Percentiles rank a stretch among this genome's conserved stretches.
These are phyloP conservation scores for Vitis hybrid DNA, from an alignment of 177 flowering plant genomes.

Conservation along the genomic window DNA sequence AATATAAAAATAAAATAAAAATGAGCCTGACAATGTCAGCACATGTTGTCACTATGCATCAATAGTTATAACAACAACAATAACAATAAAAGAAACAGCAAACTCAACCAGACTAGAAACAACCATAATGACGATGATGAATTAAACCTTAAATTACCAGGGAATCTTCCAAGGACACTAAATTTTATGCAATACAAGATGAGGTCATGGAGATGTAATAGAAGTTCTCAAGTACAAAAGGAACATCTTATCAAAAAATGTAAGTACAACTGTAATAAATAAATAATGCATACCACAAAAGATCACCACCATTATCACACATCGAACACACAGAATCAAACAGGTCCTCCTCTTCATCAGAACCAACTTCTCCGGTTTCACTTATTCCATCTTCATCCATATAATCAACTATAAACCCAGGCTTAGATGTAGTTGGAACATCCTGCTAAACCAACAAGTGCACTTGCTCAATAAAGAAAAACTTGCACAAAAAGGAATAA, in stretches of 20 bases:
- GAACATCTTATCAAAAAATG: neutral
- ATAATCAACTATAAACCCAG: constrained; percentile 47
- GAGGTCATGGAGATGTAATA: neutral
- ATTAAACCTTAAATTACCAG: neutral
- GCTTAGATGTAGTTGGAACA: constrained; percentile 18
- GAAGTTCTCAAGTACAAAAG: neutral
- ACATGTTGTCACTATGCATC: neutral
- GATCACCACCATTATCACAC: constrained; percentile 89
- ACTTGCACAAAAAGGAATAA: neutral
- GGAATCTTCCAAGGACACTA: neutral
- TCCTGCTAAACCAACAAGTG: constrained; percentile 35
- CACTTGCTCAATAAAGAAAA: neutral
- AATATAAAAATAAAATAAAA: too few relatives aligned
- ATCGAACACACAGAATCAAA: constrained; percentile 78
- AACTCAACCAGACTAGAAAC: neutral
- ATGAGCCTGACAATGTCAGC: neutral
- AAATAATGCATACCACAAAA: constrained; percentile 56
- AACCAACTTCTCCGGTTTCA: constrained; percentile 33
- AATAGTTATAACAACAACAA: neutral
- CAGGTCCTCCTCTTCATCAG: constrained; percentile 42
- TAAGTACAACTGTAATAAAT: neutral
- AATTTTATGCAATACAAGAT: neutral
- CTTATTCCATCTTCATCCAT: constrained; percentile 24
- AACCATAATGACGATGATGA: neutral
- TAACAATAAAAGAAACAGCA: neutral